These are phyloP conservation scores for Rhynchosporium graminicola DNA, from an alignment of 2,329 filamentous ascomycete genomes.

Conservation along the genomic window DNA sequence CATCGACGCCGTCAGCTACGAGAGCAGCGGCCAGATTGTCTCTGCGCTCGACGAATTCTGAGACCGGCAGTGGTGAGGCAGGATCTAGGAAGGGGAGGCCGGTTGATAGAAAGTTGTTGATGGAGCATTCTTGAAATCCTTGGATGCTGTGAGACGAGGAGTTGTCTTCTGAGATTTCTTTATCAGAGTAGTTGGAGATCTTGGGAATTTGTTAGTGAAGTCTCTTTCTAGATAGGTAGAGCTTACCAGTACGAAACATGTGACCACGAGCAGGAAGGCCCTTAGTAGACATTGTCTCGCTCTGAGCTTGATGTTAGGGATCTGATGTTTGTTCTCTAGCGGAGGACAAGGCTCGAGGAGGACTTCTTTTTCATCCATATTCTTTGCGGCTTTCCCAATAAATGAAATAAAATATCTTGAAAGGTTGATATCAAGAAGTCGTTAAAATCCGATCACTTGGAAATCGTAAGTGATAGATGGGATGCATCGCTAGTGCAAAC, in stretches of 20 bases:
- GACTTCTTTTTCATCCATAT: constrained; percentile 15
- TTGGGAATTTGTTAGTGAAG: neutral
- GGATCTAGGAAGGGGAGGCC: constrained; percentile 53
- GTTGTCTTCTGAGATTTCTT: constrained; percentile 9
- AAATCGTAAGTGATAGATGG: constrained; percentile 8
- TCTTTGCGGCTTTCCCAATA: neutral
- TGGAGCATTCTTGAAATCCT: constrained; percentile 52
- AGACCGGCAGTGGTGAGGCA: constrained; percentile 49
- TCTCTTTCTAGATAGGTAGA: neutral
- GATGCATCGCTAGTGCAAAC: constrained; percentile 3
- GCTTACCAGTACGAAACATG: constrained; percentile 25
- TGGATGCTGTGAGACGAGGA: constrained; percentile 17
- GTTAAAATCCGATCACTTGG: neutral
- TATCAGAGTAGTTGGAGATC: constrained; percentile 16
- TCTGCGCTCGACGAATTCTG: constrained; percentile 57
- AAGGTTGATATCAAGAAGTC: neutral
- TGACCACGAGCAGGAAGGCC: constrained; percentile 16
- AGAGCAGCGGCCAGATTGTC: constrained; percentile 58
- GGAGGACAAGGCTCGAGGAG: neutral
- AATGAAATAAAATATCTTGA: neutral
- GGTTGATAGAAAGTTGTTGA: constrained; percentile 48
- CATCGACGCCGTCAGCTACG: constrained; percentile 52
- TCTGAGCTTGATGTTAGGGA: constrained; percentile 4
- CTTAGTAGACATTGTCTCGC: constrained; percentile 19
- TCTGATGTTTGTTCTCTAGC: constrained; percentile 1